phyloP scores from a whole-genome alignment of 768 basidiomycete genomes.

The Pholiota molesta region DNA sequence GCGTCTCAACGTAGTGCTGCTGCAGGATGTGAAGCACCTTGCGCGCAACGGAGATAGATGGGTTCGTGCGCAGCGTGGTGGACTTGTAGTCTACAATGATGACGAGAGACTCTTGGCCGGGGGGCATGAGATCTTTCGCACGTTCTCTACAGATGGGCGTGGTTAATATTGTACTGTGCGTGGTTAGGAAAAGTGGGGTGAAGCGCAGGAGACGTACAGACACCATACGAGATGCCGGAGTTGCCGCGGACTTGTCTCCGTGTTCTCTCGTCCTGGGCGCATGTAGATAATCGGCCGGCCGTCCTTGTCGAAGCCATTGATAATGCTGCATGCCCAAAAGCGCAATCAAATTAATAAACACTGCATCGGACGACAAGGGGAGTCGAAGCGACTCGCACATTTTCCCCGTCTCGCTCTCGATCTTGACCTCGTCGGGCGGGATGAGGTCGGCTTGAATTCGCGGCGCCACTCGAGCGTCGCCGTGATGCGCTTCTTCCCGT shows the following conservation, averaged over 20 bases:
- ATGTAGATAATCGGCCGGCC: slow-evolving; percentile 89
- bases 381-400: slow-evolving; percentile 50
- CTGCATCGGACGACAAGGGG: background rate
- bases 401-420: slow-evolving; percentile 86
- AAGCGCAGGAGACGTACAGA: slow-evolving; percentile 57
- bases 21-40: slow-evolving; percentile 83
- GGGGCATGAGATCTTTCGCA: slow-evolving; percentile 87
- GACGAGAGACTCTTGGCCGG: slow-evolving; percentile 78
- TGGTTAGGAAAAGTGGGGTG: background rate
- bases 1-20: slow-evolving; percentile 87
- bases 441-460: slow-evolving; percentile 88
- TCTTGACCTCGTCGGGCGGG: slow-evolving; percentile 74
- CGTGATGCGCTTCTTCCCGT: slow-evolving; percentile 79
- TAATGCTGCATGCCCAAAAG: slow-evolving; percentile 47
- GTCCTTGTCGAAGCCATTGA: slow-evolving; percentile 85
- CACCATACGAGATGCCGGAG: slow-evolving; percentile 87
- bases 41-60: slow-evolving; percentile 77
- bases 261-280: slow-evolving; percentile 88
- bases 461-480: slow-evolving; percentile 84
- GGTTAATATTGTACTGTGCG: background rate
- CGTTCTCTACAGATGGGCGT: slow-evolving; percentile 60
- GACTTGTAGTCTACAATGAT: slow-evolving; percentile 88
- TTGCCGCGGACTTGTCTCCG: slow-evolving; percentile 74
- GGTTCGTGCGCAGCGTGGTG: slow-evolving; percentile 81
- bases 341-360: slow-evolving; percentile 25